phyloP scores from a whole-genome alignment of 2,329 filamentous ascomycete genomes.

The Fusarium sp. region DNA sequence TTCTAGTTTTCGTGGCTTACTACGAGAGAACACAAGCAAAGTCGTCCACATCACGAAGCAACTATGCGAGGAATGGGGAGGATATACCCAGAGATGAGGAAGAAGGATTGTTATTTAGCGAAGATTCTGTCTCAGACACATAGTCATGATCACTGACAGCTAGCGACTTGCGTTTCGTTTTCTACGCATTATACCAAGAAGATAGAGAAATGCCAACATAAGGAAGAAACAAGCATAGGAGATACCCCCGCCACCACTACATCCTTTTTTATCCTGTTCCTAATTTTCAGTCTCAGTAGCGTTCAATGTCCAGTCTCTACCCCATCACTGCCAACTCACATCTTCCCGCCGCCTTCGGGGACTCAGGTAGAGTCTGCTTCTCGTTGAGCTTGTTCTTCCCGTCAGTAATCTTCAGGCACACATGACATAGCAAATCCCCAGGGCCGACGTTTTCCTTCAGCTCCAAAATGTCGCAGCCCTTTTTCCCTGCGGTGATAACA shows the following conservation, averaged over 20 bases:
- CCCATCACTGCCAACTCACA: neutral
- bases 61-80: neutral
- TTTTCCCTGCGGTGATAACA: neutral
- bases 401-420: neutral
- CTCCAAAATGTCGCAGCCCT: neutral
- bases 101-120: neutral
- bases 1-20: conserved; percentile 15
- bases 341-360: neutral
- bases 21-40: conserved; percentile 1
- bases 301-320: neutral
- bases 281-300: neutral
- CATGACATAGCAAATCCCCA: neutral
- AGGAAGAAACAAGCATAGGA: neutral
- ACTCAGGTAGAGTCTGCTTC: neutral
- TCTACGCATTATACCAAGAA: neutral
- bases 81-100: conserved; percentile 4
- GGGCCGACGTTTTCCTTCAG: neutral
- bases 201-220: neutral
- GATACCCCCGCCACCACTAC: neutral
- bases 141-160: neutral
- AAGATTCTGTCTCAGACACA: neutral
- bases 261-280: neutral
- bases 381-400: conserved; percentile 8
- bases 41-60: neutral
- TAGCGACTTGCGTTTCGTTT: neutral